These are phyloP conservation scores for Allium sativum DNA, from an alignment of 106 monocot species.

Conservation along the genomic window DNA sequence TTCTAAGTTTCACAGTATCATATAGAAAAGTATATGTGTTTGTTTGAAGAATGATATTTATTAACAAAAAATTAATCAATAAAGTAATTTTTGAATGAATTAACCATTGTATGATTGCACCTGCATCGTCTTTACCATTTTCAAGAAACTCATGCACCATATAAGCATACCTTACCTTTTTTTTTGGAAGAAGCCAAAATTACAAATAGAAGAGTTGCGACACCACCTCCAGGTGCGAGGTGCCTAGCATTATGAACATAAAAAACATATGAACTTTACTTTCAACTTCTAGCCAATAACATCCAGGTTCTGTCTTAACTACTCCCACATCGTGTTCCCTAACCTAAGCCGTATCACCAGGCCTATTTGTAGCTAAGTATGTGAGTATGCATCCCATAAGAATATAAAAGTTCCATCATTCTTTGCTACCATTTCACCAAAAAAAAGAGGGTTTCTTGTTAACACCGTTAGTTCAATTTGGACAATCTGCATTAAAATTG, in stretches of 20 bases:
- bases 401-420: conserved; percentile 72
- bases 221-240: too few species aligned
- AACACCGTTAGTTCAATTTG: too few species aligned
- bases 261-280: conserved; percentile 47
- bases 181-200: too few species aligned
- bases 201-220: too few species aligned
- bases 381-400: conserved; percentile 68
- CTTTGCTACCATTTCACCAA: conserved; percentile 59
- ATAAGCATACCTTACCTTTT: too few species aligned
- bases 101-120: too few species aligned
- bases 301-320: conserved; percentile 74
- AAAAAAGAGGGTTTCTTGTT: conserved; percentile 26
- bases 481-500: too few species aligned
- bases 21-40: too few species aligned
- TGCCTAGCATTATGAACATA: conserved; percentile 43
- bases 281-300: conserved; percentile 66
- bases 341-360: conserved; percentile 69
- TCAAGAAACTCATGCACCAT: conserved; percentile 31
- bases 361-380: conserved; percentile 25
- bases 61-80: too few species aligned
- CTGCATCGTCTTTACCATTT: conserved; percentile 45
- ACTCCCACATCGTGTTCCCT: conserved; percentile 55
- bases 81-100: too few species aligned
- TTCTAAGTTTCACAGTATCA: too few species aligned
- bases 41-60: too few species aligned